Conservation (phyloP, 805 yeast species). For the Hermanozyma aechmeae region DNA sequence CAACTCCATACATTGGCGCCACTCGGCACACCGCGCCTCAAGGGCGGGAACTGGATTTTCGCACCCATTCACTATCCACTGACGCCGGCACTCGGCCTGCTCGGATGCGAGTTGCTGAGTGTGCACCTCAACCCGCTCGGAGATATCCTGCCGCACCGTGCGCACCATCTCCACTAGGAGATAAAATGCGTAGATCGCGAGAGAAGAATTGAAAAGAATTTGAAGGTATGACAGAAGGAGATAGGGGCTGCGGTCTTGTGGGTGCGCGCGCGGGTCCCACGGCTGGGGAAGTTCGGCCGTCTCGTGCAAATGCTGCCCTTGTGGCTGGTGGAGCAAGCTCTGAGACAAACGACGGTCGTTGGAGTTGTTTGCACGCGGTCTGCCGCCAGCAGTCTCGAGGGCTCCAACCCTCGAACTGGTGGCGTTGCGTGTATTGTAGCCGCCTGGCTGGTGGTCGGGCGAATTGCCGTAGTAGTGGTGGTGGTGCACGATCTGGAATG, state of each 20-base stretch:
- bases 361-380: no score
- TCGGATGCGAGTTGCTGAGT: slow-evolving; percentile 34
- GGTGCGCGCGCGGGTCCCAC: slow-evolving; percentile 45
- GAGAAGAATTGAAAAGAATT: slow-evolving; percentile 38
- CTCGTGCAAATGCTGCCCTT: background rate
- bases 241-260: slow-evolving; percentile 47
- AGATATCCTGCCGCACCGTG: slow-evolving; percentile 47
- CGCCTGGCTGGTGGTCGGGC: background rate
- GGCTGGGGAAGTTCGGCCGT: slow-evolving; percentile 40
- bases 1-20: slow-evolving; percentile 61
- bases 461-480: background rate
- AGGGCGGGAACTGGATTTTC: slow-evolving; percentile 43
- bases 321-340: no score
- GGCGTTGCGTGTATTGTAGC: no score
- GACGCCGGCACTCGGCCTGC: slow-evolving; percentile 43
- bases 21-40: slow-evolving; percentile 44
- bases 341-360: no score
- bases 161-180: slow-evolving; percentile 34
- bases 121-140: slow-evolving; percentile 39
- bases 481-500: background rate
- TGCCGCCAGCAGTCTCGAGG: no score
- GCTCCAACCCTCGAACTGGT: no score
- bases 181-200: slow-evolving; percentile 35
- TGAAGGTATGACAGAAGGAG: slow-evolving; percentile 55
- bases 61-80: slow-evolving; percentile 50